Conservation (phyloP, 2,329 filamentous ascomycete species). For the Graphiopsis chlorocephala region DNA sequence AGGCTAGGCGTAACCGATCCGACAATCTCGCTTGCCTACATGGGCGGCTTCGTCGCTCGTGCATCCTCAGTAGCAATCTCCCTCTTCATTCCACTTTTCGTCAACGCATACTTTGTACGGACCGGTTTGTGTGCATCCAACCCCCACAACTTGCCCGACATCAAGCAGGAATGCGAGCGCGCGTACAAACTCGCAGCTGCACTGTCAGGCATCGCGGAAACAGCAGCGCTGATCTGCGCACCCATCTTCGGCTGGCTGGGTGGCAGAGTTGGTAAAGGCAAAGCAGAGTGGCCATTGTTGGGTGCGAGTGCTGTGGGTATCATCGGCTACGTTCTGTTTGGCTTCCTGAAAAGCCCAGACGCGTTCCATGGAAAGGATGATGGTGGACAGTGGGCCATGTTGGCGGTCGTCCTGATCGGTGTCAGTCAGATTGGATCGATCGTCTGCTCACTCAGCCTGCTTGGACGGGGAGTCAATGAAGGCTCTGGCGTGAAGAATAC, state of each 20-base stretch:
- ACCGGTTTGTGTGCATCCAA: slow-evolving; percentile 70
- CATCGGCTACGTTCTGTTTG: slow-evolving; percentile 73
- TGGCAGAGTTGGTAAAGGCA: slow-evolving; percentile 56
- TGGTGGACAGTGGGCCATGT: slow-evolving; percentile 54
- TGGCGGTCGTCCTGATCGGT: slow-evolving; percentile 77
- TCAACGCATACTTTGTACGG: slow-evolving; percentile 84
- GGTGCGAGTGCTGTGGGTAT: slow-evolving; percentile 71
- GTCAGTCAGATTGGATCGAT: slow-evolving; percentile 95
- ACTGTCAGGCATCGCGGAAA: slow-evolving; percentile 83
- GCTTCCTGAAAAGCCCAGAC: slow-evolving; percentile 73
- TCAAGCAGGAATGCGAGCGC: slow-evolving; percentile 79
- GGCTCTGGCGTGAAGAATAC: slow-evolving; percentile 24
- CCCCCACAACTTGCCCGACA: slow-evolving; percentile 50
- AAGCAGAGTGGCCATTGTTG: slow-evolving; percentile 67
- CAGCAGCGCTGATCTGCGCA: slow-evolving; percentile 78
- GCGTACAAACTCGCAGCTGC: slow-evolving; percentile 88
- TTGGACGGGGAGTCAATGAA: slow-evolving; percentile 74
- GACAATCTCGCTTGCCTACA: slow-evolving; percentile 80
- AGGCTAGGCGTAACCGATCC: slow-evolving; percentile 69
- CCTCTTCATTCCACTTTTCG: slow-evolving; percentile 87
- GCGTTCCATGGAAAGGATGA: slow-evolving; percentile 59
- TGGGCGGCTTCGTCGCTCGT: slow-evolving; percentile 91
- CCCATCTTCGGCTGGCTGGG: slow-evolving; percentile 84
- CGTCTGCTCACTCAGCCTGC: slow-evolving; percentile 86
- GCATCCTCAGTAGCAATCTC: slow-evolving; percentile 94